A percentile compares a stretch with the other conserved stretches of the same genome.
These are phyloP conservation scores for Balansia obtecta DNA, from an alignment of 2,329 filamentous ascomycete species.

Conservation along the genomic window DNA sequence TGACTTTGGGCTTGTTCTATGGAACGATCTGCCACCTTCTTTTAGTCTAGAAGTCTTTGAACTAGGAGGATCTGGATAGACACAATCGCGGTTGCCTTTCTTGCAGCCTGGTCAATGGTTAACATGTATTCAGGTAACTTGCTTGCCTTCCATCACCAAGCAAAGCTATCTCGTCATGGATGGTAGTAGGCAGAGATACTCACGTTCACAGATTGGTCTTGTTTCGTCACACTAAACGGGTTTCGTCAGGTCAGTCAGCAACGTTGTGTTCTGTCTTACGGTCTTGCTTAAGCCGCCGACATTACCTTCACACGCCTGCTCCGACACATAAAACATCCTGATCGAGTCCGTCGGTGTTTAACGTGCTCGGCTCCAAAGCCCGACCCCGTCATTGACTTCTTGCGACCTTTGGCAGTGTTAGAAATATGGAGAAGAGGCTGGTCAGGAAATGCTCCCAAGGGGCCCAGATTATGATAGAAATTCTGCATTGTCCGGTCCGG, in stretches of 20 bases:
- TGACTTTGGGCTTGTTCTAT: conserved; percentile 38
- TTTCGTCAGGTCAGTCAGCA: conserved; percentile 12
- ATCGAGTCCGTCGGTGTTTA: conserved; percentile 87
- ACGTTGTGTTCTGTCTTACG: conserved; percentile 7
- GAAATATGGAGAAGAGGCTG: conserved; percentile 34
- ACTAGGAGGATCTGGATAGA: conserved; percentile 63
- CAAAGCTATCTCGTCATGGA: not conserved
- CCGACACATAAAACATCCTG: conserved; percentile 86
- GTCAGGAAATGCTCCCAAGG: conserved; percentile 38
- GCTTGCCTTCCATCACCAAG: not conserved
- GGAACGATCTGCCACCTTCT: conserved; percentile 23
- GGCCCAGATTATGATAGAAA: conserved; percentile 34
- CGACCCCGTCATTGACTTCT: conserved; percentile 31
- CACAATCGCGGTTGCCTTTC: conserved; percentile 83
- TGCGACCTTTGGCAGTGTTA: conserved; percentile 36
- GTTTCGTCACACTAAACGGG: conserved; percentile 69
- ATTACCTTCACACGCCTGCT: conserved; percentile 69
- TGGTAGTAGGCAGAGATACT: conserved; percentile 13
- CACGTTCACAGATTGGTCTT: conserved; percentile 74
- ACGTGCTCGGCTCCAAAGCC: conserved; percentile 50
- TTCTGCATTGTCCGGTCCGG: conserved; percentile 23
- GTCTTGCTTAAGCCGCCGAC: conserved; percentile 7
- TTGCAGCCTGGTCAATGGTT: conserved; percentile 54
- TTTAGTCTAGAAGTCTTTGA: conserved; percentile 28
- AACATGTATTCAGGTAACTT: not conserved